These are phyloP conservation scores for Pseudogymnoascus sp. DNA, from an alignment of 2,329 filamentous ascomycete genomes.

Conservation along the genomic window DNA sequence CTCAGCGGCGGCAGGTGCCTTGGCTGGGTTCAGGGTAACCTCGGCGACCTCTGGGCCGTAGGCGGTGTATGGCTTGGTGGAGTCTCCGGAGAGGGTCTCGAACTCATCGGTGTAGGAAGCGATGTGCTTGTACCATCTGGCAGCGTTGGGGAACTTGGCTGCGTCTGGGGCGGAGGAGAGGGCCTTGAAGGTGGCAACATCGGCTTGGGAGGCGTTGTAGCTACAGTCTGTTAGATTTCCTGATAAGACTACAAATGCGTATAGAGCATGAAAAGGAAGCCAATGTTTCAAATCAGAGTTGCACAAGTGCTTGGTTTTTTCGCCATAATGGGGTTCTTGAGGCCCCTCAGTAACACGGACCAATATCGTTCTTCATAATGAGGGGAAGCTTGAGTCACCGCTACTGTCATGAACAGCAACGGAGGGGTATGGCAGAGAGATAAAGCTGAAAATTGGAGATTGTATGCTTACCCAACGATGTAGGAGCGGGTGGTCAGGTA, in stretches of 20 bases:
- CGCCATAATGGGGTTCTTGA: constrained; percentile 86
- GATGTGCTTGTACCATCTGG: constrained; percentile 99
- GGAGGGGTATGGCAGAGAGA: constrained; percentile 19
- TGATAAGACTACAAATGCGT: constrained; percentile 15
- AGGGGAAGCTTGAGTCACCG: constrained; percentile 13
- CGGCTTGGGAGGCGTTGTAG: constrained; percentile 73
- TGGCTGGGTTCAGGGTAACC: constrained; percentile 76
- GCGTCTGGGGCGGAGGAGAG: constrained; percentile 67
- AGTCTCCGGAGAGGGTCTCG: constrained; percentile 80
- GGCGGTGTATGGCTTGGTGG: constrained; percentile 76
- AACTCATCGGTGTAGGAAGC: constrained; percentile 90
- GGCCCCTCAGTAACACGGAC: constrained; percentile 93
- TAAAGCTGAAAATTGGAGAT: constrained; percentile 16
- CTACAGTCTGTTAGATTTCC: constrained; percentile 28
- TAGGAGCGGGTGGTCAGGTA: constrained; percentile 71
- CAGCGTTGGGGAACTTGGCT: constrained; percentile 85
- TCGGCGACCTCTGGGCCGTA: constrained; percentile 81
- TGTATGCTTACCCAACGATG: constrained; percentile 65
- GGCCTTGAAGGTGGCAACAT: constrained; percentile 92
- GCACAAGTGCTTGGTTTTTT: constrained; percentile 66
- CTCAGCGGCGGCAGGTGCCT: constrained; percentile 63
- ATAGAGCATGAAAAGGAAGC: constrained; percentile 17
- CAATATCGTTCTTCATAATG: constrained; percentile 76
- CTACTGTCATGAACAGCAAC: neutral
- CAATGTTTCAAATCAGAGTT: constrained; percentile 54